phyloP scores from a whole-genome alignment of 2,329 filamentous ascomycete species.

The Alternaria arbusti region DNA sequence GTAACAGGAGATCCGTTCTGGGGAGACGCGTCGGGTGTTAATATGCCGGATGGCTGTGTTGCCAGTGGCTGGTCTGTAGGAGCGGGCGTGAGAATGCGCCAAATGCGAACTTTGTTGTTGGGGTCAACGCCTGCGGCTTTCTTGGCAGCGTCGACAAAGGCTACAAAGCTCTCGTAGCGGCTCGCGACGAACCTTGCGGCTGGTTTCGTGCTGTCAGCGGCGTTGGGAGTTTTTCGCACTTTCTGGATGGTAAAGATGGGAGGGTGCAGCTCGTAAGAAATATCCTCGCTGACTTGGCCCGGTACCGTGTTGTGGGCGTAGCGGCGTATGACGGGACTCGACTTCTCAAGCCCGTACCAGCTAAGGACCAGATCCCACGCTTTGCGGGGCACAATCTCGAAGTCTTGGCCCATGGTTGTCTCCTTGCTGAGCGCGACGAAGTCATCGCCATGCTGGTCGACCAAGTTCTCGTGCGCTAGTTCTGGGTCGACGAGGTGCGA shows the following conservation, averaged over 20 bases:
- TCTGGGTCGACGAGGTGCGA: slow-evolving; percentile 66
- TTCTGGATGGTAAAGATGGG: slow-evolving; percentile 86
- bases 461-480: slow-evolving; percentile 28
- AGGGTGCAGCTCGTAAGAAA: slow-evolving; percentile 83
- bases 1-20: slow-evolving; percentile 51
- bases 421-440: slow-evolving; percentile 79
- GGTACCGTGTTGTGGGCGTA: slow-evolving; percentile 77
- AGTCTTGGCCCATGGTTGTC: slow-evolving; percentile 68
- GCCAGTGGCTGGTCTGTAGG: slow-evolving; percentile 42
- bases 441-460: slow-evolving; percentile 50
- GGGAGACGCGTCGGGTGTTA: slow-evolving; percentile 54
- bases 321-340: slow-evolving; percentile 74
- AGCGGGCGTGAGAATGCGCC: slow-evolving; percentile 64
- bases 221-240: slow-evolving; percentile 67
- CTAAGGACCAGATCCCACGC: slow-evolving; percentile 82
- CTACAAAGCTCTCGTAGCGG: slow-evolving; percentile 70
- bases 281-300: slow-evolving; percentile 63
- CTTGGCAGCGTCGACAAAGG: slow-evolving; percentile 81
- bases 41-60: slow-evolving; percentile 46
- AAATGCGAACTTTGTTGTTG: slow-evolving; percentile 77
- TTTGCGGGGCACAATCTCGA: slow-evolving; percentile 76
- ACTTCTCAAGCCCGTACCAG: slow-evolving; percentile 80
- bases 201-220: slow-evolving; percentile 66
- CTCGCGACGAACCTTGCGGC: slow-evolving; percentile 75
- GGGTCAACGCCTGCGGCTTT: slow-evolving; percentile 69